Percentiles rank a stretch among this genome's conserved stretches.
phyloP scores from a whole-genome alignment of 1,284 basidiomycete species.

The Ustilago sp. region DNA sequence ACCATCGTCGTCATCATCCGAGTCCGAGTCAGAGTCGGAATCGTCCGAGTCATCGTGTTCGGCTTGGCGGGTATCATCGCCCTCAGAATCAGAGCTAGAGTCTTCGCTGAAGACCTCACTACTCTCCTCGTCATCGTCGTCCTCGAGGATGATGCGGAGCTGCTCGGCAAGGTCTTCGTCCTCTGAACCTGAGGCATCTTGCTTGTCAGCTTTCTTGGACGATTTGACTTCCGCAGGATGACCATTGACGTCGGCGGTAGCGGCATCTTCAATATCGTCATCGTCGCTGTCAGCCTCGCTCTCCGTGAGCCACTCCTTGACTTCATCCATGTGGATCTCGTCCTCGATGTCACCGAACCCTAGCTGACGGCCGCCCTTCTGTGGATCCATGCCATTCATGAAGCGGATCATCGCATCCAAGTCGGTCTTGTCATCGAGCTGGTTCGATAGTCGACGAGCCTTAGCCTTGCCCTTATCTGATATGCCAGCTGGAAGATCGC shows the following conservation, averaged over 20 bases:
- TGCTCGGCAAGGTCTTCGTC: constrained; percentile 43
- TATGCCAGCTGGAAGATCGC: constrained; percentile 6
- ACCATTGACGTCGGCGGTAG: not conserved
- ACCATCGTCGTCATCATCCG: constrained; percentile 56
- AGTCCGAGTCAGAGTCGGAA: constrained; percentile 35
- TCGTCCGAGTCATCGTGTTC: constrained; percentile 27
- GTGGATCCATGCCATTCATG: constrained; percentile 63
- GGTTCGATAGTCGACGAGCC: constrained; percentile 28
- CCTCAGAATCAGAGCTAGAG: constrained; percentile 26
- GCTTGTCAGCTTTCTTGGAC: not conserved
- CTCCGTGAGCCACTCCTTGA: constrained; percentile 63
- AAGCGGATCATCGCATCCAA: constrained; percentile 61
- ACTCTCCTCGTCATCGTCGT: constrained; percentile 38
- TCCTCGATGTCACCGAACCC: constrained; percentile 58
- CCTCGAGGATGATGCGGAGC: constrained; percentile 47
- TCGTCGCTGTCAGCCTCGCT: constrained; percentile 38
- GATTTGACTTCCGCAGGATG: not conserved
- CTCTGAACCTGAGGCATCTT: constrained; percentile 6
- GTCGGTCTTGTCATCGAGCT: constrained; percentile 42
- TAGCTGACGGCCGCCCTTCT: constrained; percentile 56
- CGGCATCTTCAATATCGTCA: constrained; percentile 4
- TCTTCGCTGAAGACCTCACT: constrained; percentile 39
- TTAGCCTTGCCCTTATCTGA: constrained; percentile 35
- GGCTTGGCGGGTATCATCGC: constrained; percentile 13
- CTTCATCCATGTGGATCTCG: constrained; percentile 49